phyloP scores from a whole-genome alignment of 306 rosid genomes.

The Sophora flavescens region DNA sequence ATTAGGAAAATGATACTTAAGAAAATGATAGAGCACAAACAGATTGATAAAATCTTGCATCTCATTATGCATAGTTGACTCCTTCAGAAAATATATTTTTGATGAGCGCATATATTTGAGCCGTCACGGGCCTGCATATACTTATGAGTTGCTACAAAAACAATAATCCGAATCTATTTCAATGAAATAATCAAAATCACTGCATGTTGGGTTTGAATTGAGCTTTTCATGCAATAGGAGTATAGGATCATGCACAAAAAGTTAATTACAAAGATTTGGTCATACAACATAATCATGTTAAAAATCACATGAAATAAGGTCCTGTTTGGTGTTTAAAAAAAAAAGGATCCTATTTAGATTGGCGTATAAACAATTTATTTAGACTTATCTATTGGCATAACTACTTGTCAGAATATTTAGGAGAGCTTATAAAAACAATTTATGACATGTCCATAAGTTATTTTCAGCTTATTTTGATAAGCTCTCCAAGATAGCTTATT shows the following conservation, averaged over 20 bases:
- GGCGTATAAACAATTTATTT: too few species aligned
- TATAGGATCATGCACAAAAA: constrained; percentile 3
- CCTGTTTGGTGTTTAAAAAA: too few species aligned
- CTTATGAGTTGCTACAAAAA: not conserved
- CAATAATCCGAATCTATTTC: not conserved
- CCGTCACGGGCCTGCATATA: constrained; percentile 40
- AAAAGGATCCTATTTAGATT: too few species aligned
- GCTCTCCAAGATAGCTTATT: too few species aligned
- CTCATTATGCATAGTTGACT: constrained; percentile 30
- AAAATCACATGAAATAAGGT: constrained; percentile 21
- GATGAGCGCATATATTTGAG: not conserved
- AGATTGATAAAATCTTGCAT: not conserved
- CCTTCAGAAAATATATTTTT: constrained; percentile 6
- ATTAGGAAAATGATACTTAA: constrained; percentile 33
- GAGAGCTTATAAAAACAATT: too few species aligned
- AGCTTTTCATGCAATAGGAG: not conserved
- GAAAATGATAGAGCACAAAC: constrained; percentile 11
- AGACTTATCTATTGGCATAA: too few species aligned
- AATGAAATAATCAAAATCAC: not conserved
- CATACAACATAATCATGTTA: constrained; percentile 31
- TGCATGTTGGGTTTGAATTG: not conserved
- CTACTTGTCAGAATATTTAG: too few species aligned
- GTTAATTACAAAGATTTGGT: constrained; percentile 29
- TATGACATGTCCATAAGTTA: too few species aligned
- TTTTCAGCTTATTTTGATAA: too few species aligned